Conservation (phyloP, 208 protist genomes). For the Leishmania mexicana region DNA sequence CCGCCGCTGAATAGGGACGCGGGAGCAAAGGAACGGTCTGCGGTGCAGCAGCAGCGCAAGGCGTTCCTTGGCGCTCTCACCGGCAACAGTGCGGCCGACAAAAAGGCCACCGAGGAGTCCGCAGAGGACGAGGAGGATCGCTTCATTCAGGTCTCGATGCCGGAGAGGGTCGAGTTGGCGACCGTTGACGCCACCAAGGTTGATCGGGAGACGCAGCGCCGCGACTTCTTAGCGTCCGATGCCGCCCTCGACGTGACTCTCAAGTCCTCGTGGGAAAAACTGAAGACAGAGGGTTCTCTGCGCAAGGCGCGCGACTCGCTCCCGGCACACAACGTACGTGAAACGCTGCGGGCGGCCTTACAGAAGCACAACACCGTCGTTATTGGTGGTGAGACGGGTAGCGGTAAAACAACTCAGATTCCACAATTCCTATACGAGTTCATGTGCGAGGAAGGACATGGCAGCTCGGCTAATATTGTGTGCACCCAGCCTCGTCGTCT, state of each 20-base stretch:
- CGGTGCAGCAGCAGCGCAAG: conserved; percentile 58
- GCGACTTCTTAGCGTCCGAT: conserved; percentile 56
- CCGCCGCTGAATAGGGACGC: conserved; percentile 17
- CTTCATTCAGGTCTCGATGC: conserved; percentile 58
- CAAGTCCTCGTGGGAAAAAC: conserved; percentile 57
- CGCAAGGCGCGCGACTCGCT: conserved; percentile 53
- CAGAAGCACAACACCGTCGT: conserved; percentile 91
- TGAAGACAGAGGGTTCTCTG: conserved; percentile 56
- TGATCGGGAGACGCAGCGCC: conserved; percentile 36
- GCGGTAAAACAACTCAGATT: conserved; percentile 98
- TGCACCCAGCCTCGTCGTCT: conserved; percentile 95
- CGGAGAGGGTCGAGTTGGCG: conserved; percentile 62
- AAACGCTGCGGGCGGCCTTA: conserved; percentile 64
- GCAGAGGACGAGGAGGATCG: conserved; percentile 51
- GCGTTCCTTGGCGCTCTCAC: conserved; percentile 68
- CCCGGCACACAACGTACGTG: conserved; percentile 74
- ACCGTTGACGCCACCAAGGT: conserved; percentile 52
- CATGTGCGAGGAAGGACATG: conserved; percentile 82
- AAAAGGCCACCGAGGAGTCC: neutral
- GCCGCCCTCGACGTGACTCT: conserved; percentile 41
- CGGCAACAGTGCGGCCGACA: conserved; percentile 22
- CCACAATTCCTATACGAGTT: conserved; percentile 97
- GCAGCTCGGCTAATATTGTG: conserved; percentile 90
- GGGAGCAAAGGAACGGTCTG: conserved; percentile 35
- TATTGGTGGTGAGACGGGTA: conserved; percentile 97